Evolutionary conservation across 345 rosid genomes (phyloP), one percentile per base, ranked within the genome.

Genomic region (Brassica nigra): DNA sequence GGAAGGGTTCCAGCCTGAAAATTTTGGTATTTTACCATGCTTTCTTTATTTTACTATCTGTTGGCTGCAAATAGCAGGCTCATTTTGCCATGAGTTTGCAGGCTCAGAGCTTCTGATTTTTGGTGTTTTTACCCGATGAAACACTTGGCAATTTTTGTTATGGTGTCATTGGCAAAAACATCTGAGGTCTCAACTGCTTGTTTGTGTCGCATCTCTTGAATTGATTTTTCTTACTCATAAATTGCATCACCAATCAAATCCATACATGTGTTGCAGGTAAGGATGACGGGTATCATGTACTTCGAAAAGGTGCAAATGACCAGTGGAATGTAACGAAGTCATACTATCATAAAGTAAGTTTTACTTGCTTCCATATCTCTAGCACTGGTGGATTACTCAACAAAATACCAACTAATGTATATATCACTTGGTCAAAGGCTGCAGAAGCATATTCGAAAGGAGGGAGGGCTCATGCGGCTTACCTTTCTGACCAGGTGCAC

Each of bases 401-500:
- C 59, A 33, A 23, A 28, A 27, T 2, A 34, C 9, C 8, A 59
- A n/a, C 16, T 72, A 61, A 73, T 49, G 10, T 75, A 61, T 67
- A 28, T 71, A 10, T 20, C 1, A 28, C 8, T 71, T 77, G 63
- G 18, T 81, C 9, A 6, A 84, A 95, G 99, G 99, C 99, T 78
- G 84, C 91, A 23, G 80, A 76, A 67, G 99, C 97, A 77, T 85
- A 90, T 87, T 88, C 97, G 29, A 95, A 88, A 74, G 93, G 97
- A 62, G 76, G 88, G 31, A 64, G 84, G 78, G 85, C 65, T 27
- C 79, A 88, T 76, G 97, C 97, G 0, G 88, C 97, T 64, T 84
- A 90, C 85, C 92, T 92, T 79, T 87, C 97, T 73, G 94, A 91
- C 27, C 85, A 91, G 99, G 99, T 92, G 71, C 73, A 75, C 64